Base-by-base conservation (phyloP, 2,329 filamentous ascomycete genomes). In the Zymoseptoria crescenta region DNA sequence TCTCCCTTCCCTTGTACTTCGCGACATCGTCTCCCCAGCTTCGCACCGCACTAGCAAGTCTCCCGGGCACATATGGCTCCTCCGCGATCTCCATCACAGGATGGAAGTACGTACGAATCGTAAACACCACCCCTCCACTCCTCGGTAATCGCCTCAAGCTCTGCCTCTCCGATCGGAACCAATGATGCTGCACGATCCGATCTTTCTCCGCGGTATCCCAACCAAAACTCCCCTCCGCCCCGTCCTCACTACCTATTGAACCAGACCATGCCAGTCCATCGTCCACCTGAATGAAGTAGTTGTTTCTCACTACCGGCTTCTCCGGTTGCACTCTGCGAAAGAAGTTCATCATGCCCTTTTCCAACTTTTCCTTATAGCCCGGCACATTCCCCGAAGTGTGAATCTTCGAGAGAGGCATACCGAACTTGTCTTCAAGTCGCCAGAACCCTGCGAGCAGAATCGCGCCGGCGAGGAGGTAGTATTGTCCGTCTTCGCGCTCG, bases 241-340 rank as follows among this genome's bases (percentile, higher is more conserved):
- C 24, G 70, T 95, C 88, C 73, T 95, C 91, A 16, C 75, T 67
- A 0, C 90, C 90, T 65, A 95, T 92, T 67, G 84, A 89, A 68
- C 79, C 76, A 60, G 86, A 89, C 90, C 90, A 95, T 0, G 87
- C 78, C 1, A 96, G 77, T 4, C 81, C 74, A 58, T 91, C 88
- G 69, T 95, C 90, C 1, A 94, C 89, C 74, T 95, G 90, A 63
- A 95, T 82, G 76, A 95, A 95, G 74, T 94, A 95, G 71, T 94
- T 93, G 71, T 92, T 90, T 59, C 89, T 79, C 20, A 84, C 66
- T 24, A 88, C 82, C 0, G 85, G 81, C 51, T 84, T 83, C 49
- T 90, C 85, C 1, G 87, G 87, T 68, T 82, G 80, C 0, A 94
- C 73, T 0, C 90, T 77, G 0, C 83, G 79, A 76, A 95, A 94